A percentile compares a stretch with the other conserved stretches of the same genome.
phyloP scores from a whole-genome alignment of 495 filamentous ascomycete species.

The Penicillium longicatenatum region DNA sequence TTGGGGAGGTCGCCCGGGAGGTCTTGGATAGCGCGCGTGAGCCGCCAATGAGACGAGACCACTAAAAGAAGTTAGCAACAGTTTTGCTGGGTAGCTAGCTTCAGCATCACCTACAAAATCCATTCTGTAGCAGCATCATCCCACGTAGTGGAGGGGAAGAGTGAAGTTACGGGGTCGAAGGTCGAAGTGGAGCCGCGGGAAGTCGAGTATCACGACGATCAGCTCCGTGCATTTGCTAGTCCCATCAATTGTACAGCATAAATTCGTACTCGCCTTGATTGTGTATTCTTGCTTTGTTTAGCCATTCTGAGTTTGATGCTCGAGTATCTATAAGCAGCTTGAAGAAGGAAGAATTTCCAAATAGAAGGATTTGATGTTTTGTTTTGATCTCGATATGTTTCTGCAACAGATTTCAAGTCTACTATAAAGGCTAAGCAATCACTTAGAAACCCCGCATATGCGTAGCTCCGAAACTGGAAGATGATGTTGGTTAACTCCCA shows the following conservation, averaged over 20 bases:
- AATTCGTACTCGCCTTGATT: background rate
- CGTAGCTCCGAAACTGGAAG: too few relatives aligned
- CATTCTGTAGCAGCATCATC: conserved; percentile 43
- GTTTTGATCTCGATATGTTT: background rate
- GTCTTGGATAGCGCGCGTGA: conserved; percentile 65
- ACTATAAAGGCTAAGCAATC: too few relatives aligned
- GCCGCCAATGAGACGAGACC: conserved; percentile 87
- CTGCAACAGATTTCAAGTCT: too few relatives aligned
- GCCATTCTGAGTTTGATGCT: background rate
- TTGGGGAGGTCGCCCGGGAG: conserved; percentile 70
- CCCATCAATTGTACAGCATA: background rate
- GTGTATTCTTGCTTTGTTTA: background rate
- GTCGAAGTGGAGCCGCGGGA: conserved; percentile 28
- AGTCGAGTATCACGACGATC: conserved; percentile 26
- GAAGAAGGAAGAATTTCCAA: background rate
- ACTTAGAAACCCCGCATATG: too few relatives aligned
- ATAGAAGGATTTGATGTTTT: background rate
- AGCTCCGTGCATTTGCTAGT: background rate
- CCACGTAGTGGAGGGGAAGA: conserved; percentile 13
- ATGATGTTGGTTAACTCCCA: too few relatives aligned
- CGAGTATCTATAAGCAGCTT: background rate
- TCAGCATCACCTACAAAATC: conserved; percentile 40
- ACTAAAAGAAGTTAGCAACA: conserved; percentile 52
- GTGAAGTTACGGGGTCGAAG: conserved; percentile 24
- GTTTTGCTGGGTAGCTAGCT: background rate